Base-by-base conservation (phyloP, 768 basidiomycete species). In the Zangia roseola region DNA sequence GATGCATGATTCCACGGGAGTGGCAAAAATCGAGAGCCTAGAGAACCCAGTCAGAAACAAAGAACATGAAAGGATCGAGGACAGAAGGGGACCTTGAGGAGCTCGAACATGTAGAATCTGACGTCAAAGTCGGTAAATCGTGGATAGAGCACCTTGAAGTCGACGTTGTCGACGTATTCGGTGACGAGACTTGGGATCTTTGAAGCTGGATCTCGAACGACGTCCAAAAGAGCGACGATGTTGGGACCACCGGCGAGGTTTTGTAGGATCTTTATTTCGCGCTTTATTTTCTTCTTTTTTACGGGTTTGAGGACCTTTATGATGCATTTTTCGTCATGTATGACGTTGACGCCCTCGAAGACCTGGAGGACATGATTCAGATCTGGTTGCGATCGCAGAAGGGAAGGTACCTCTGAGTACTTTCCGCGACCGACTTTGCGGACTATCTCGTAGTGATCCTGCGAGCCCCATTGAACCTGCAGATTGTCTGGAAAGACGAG, bases 281-380 rank as follows among this genome's bases (percentile, higher is more conserved):
- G 81, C 74, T 97, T 97, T 72, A 97, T 97, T 75, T 98, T 98
- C 83, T 98, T 98, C 83, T 98, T 97, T 81, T 98, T 98, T 34
- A 98, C 94, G 0, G 95, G 95, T 70, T 98, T 98, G 58, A 98
- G 79, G 26, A 98, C 95, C 70, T 98, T 98, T 75, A 98, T 94
- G 70, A 95, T 95, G 69, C 93, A 94, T 72, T 94, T 94, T 71
- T 91, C 88, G 60, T 92, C 89, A 52, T 86, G 88, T 43, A 88
- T 83, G 52, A 93, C 84, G 67, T 94, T 91, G 62, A 95, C 83
- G 7, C 94, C 94, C 70, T 95, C 93, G 59, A 95, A 95, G 50
- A 92, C 90, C 90, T 91, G 60, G 5, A 45, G 33, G 46, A 36
- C 16, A 24, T 40, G 54, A 58, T 46, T 49, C 45, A 46, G 55